phyloP scores from a whole-genome alignment of 306 rosid species.

The Carpinus viminea region DNA sequence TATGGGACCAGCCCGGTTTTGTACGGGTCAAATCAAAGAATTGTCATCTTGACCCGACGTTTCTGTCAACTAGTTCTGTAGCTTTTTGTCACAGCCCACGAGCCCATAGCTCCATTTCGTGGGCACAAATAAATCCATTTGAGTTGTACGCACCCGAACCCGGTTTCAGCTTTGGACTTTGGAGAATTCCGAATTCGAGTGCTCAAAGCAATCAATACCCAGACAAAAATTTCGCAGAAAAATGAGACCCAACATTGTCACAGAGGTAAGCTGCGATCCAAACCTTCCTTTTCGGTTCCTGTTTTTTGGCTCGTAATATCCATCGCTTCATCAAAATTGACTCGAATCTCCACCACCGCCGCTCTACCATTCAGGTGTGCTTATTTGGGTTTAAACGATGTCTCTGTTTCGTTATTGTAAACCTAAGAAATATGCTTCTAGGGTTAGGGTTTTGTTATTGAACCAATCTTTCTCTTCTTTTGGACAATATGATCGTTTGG shows the following conservation, averaged over 20 bases:
- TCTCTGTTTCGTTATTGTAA: constrained; percentile 43
- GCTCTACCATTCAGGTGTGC: background rate
- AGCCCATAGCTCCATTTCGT: background rate
- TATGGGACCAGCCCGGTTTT: too few relatives aligned
- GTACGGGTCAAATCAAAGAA: too few relatives aligned
- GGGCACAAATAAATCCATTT: background rate
- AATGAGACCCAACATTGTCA: constrained; percentile 82
- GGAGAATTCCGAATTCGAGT: constrained; percentile 1
- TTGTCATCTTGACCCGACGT: too few relatives aligned
- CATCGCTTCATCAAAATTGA: background rate
- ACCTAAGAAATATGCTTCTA: constrained; percentile 44
- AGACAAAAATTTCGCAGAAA: constrained; percentile 11
- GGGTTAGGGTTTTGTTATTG: constrained; percentile 37
- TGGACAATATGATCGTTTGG: constrained; percentile 20
- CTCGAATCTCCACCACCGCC: background rate
- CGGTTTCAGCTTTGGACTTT: background rate
- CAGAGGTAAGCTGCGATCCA: constrained; percentile 60
- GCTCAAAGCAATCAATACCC: constrained; percentile 4
- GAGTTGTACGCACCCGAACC: background rate
- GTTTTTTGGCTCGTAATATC: constrained; percentile 1
- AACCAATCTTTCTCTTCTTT: constrained; percentile 26
- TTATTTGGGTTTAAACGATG: background rate
- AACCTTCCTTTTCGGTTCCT: background rate
- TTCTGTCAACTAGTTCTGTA: background rate
- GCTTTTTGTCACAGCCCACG: background rate